A percentile compares a stretch with the other conserved stretches of the same genome.
Evolutionary conservation across 805 yeast genomes (phyloP).

Genomic region (Vanderwaltozyma yarrowii): DNA sequence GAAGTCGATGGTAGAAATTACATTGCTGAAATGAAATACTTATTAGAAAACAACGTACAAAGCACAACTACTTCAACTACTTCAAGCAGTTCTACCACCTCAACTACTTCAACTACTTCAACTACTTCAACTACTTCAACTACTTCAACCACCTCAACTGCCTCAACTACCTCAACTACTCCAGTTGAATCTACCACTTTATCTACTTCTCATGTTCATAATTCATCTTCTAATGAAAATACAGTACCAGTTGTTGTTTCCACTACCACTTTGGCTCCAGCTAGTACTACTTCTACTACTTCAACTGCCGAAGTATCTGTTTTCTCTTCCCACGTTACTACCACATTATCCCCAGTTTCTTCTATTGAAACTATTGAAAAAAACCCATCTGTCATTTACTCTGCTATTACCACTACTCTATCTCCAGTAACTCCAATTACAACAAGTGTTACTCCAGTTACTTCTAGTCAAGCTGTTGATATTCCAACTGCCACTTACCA

Average conservation of each 20-base stretch:
- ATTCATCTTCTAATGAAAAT: conserved; percentile 1
- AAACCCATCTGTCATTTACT: background rate
- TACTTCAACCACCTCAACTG: conserved; percentile 4
- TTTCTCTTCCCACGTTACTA: conserved; percentile 5
- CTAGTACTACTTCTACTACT: conserved; percentile 8
- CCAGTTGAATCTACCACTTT: conserved; percentile 6
- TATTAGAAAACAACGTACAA: conserved; percentile 25
- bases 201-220: conserved; percentile 3
- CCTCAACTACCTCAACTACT: conserved; percentile 6
- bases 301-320: background rate
- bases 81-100: conserved; percentile 8
- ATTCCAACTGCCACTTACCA: background rate
- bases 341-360: conserved; percentile 3
- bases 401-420: conserved; percentile 2
- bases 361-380: conserved; percentile 1
- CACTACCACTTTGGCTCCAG: conserved; percentile 7
- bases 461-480: background rate
- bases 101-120: conserved; percentile 8
- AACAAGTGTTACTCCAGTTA: background rate
- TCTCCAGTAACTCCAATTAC: conserved; percentile 1
- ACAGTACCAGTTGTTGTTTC: conserved; percentile 1
- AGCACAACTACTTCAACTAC: conserved; percentile 11
- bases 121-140: conserved; percentile 7
- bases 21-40: conserved; percentile 34
- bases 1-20: conserved; percentile 35